Base-by-base conservation (phyloP, 768 basidiomycete genomes). In the Suillus alpinus region DNA sequence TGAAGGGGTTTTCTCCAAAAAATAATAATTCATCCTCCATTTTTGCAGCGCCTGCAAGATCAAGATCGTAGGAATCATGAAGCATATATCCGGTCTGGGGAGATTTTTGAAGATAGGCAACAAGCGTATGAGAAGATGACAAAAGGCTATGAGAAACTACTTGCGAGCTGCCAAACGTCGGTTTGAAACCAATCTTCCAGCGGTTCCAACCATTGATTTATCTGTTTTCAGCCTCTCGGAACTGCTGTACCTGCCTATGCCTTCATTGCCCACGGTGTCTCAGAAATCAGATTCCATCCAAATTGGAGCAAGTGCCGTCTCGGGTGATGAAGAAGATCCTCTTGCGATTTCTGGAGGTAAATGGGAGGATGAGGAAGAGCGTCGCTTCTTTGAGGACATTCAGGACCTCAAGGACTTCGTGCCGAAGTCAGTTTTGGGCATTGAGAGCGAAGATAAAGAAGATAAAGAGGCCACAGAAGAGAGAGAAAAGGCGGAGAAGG, bases 101-200 rank as follows among this genome's bases (percentile, higher is more conserved):
- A 99, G 75, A 98, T 99, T 63, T 99, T 99, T 66, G 97, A 99
- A 70, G 97, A 99, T 73, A 86, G 97, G 37, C 96, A 98, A 72
- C 95, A 98, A 74, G 94, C 92, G 10, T 99, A 99, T 71, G 97
- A 99, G 78, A 95, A 94, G 77, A 97, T 98, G 92, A 95, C 94
- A 41, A 94, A 92, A 75, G 83, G 87, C 49, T 98, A 98, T 67
- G 97, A 99, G 75, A 94, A 95, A 62, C 76, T 98, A 26, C 83
- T 95, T 52, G 79, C 88, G 16, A 94, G 87, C 68, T 95, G 95
- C 60, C 93, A 97, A 76, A 87, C 86, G 92, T 95, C 66, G 67
- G 86, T 73, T 20, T 40, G 9, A 41, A n/a, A 31, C 62, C 37
- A 44, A 12, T 14, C 5, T 43, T 40, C 55, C 44, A 64, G 9